These are phyloP conservation scores for Aspergillus nidulans DNA, from an alignment of 495 filamentous ascomycete genomes.

Conservation along the genomic window DNA sequence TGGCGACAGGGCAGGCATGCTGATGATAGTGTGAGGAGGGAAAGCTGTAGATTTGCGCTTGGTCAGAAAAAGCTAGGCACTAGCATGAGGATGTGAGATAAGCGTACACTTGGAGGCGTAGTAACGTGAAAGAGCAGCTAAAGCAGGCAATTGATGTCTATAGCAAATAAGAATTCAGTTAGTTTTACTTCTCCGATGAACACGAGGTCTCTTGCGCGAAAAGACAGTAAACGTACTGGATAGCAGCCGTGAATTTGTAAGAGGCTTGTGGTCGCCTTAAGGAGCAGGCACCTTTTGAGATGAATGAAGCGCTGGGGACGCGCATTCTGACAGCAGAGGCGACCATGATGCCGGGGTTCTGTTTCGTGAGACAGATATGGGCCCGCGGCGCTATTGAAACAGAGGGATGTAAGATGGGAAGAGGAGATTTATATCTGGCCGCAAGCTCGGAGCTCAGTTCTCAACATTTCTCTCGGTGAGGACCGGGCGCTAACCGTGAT, in stretches of 20 bases:
- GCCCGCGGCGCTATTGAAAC: conserved; percentile 25
- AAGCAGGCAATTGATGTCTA: conserved; percentile 47
- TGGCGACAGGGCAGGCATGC: conserved; percentile 96
- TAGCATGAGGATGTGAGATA: conserved; percentile 9
- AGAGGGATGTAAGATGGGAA: conserved; percentile 21
- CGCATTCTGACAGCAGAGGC: conserved; percentile 46
- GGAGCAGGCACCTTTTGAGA: conserved; percentile 40
- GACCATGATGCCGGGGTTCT: conserved; percentile 40
- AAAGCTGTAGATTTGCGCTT: conserved; percentile 52
- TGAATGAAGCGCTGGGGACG: conserved; percentile 43
- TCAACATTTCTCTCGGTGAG: neutral
- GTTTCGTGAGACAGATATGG: conserved; percentile 23
- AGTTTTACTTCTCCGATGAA: conserved; percentile 12
- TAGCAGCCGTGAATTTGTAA: conserved; percentile 41
- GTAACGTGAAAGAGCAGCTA: conserved; percentile 62
- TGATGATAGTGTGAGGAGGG: conserved; percentile 89
- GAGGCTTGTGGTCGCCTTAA: conserved; percentile 42
- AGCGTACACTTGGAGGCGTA: conserved; percentile 74
- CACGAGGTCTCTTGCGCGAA: neutral
- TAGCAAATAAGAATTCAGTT: conserved; percentile 14
- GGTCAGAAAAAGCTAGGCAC: conserved; percentile 19
- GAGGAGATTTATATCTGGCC: conserved; percentile 26
- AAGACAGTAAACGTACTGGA: conserved; percentile 30
- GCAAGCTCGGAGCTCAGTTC: conserved; percentile 1
- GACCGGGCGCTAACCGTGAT: neutral